Percentiles rank a stretch among this genome's conserved stretches.
These are phyloP conservation scores for Fusarium marasasianum DNA, from an alignment of 2,329 filamentous ascomycete species.

Conservation along the genomic window DNA sequence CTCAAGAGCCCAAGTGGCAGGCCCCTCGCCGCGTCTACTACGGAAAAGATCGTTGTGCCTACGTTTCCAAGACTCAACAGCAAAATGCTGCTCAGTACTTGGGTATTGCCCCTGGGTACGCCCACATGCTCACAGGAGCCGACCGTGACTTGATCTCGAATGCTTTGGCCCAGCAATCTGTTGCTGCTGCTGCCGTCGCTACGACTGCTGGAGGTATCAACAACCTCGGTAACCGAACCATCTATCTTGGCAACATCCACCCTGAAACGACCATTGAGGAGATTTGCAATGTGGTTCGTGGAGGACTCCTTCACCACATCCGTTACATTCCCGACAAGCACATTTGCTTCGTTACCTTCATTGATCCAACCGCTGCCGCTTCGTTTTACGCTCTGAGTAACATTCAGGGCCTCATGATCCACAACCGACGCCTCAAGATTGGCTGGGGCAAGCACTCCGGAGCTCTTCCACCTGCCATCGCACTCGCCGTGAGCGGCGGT, in stretches of 20 bases:
- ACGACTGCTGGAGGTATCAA: constrained; percentile 97
- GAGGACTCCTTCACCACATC: constrained; percentile 95
- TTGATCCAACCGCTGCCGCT: constrained; percentile 95
- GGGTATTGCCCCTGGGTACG: constrained; percentile 95
- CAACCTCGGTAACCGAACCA: constrained; percentile 96
- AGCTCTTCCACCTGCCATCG: constrained; percentile 93
- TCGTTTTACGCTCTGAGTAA: constrained; percentile 99
- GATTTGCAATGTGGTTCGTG: constrained; percentile 98
- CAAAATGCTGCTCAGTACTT: constrained; percentile 99
- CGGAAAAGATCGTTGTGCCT: constrained; percentile 97
- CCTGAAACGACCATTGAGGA: constrained; percentile 99
- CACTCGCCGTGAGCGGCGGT: constrained; percentile 92
- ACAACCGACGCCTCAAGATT: constrained; percentile 97
- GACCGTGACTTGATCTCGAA: constrained; percentile 97
- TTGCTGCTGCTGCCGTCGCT: constrained; percentile 94
- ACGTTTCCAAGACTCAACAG: constrained; percentile 99
- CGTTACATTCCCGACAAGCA: constrained; percentile 99
- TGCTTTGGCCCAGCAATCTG: constrained; percentile 95
- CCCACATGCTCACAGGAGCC: constrained; percentile 93
- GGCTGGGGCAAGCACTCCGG: constrained; percentile 99
- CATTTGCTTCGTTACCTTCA: constrained; percentile 99
- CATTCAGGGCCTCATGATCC: constrained; percentile 97
- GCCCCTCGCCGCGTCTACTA: constrained; percentile 96
- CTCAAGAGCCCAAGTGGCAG: constrained; percentile 97
- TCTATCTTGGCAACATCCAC: constrained; percentile 98